Conservation (phyloP, 1,284 basidiomycete species). For the Volvariella volvacea region DNA sequence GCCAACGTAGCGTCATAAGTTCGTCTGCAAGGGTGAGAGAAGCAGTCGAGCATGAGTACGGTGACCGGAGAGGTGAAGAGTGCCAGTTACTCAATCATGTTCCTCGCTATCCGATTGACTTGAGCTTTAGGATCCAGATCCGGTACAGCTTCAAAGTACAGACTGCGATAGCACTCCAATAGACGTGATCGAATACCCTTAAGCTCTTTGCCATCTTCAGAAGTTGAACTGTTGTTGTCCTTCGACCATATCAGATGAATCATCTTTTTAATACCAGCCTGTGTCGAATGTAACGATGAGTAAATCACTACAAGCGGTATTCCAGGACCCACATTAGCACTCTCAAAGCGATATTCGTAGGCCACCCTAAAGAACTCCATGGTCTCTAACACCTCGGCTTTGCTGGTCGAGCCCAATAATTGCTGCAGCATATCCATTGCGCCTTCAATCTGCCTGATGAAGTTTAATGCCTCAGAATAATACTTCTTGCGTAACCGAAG, state of each 20-base stretch:
- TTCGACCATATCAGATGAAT: constrained; percentile 97
- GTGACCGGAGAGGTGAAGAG: too few species aligned
- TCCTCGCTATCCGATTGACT: constrained; percentile 92
- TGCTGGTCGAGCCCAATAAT: constrained; percentile 86
- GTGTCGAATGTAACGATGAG: constrained; percentile 1
- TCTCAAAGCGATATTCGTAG: constrained; percentile 77
- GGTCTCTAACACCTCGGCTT: constrained; percentile 89
- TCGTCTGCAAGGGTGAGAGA: constrained; percentile 43
- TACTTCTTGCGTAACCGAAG: constrained; percentile 84
- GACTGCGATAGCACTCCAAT: constrained; percentile 82
- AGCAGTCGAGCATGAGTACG: too few species aligned
- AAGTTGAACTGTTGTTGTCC: constrained; percentile 77
- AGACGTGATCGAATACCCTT: constrained; percentile 86
- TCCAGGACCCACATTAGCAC: constrained; percentile 49
- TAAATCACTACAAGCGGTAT: not conserved
- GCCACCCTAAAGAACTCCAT: constrained; percentile 94
- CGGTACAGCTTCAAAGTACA: constrained; percentile 84
- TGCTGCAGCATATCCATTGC: constrained; percentile 74
- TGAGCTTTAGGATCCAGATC: constrained; percentile 78
- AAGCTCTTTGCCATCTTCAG: constrained; percentile 81
- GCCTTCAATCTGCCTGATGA: constrained; percentile 79
- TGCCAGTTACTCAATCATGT: constrained; percentile 85
- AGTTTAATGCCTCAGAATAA: constrained; percentile 81
- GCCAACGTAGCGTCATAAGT: constrained; percentile 91
- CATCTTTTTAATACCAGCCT: constrained; percentile 92